These are phyloP conservation scores for Plantago ovata DNA, from an alignment of 257 asterid genomes.

Conservation along the genomic window DNA sequence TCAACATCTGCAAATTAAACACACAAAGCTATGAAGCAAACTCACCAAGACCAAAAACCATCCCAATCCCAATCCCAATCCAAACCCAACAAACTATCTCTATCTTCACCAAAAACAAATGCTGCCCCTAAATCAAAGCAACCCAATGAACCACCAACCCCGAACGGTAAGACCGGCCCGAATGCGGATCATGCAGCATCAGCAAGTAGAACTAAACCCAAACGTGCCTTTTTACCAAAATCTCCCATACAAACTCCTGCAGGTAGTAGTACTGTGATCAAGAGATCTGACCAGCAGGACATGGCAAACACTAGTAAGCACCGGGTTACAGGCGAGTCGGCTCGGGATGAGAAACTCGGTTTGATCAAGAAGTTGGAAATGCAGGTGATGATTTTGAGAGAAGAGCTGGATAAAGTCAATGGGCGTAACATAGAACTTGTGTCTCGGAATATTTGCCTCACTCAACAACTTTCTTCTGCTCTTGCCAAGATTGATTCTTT, in stretches of 20 bases:
- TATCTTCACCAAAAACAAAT: neutral
- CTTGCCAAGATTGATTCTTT: slow-evolving; percentile 8
- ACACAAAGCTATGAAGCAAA: slow-evolving; percentile 8
- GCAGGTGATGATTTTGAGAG: neutral
- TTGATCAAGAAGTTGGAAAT: slow-evolving; percentile 3
- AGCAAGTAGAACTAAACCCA: too few species aligned
- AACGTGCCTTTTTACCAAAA: neutral
- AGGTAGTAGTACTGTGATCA: neutral
- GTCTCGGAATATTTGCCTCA: neutral
- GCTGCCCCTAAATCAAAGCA: neutral
- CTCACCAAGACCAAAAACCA: neutral
- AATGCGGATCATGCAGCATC: too few species aligned
- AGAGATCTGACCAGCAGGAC: neutral
- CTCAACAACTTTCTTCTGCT: slow-evolving; percentile 1
- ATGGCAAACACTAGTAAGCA: neutral
- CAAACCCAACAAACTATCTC: slow-evolving; percentile 4
- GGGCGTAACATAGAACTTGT: neutral
- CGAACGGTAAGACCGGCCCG: neutral
- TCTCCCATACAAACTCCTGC: too few species aligned
- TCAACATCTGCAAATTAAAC: neutral
- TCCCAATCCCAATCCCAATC: neutral
- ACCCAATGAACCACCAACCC: neutral
- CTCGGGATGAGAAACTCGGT: neutral
- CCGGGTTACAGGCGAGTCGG: neutral
- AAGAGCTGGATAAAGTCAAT: neutral